A percentile compares a stretch with the other conserved stretches of the same genome.
These are phyloP conservation scores for Arthrobotrys megalospora DNA, from an alignment of 2,329 filamentous ascomycete species.

Conservation along the genomic window DNA sequence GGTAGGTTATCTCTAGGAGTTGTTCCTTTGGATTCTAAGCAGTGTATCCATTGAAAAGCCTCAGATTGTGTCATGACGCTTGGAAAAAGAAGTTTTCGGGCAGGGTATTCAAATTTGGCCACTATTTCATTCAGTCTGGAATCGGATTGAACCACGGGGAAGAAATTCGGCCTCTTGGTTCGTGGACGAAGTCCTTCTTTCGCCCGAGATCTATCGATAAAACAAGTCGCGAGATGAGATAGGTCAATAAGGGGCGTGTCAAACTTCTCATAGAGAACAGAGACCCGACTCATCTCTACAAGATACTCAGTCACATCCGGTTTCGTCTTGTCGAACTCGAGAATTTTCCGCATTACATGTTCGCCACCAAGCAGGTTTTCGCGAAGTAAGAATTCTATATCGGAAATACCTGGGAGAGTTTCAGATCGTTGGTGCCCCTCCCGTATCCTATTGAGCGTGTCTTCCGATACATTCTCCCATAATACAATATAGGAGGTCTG, in stretches of 20 bases:
- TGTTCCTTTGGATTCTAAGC: background rate
- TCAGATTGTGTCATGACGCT: conserved; percentile 6
- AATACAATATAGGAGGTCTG: background rate
- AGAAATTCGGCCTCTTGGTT: too few species aligned
- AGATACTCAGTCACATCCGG: background rate
- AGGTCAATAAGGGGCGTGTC: background rate
- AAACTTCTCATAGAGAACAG: background rate
- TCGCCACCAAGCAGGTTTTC: background rate
- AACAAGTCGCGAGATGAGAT: conserved; percentile 16
- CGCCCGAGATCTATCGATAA: background rate
- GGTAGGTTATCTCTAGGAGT: background rate
- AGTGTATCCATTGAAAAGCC: conserved; percentile 31
- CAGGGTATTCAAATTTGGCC: too few species aligned
- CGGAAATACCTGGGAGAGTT: background rate
- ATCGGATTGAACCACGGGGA: too few species aligned
- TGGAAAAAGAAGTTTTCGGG: background rate
- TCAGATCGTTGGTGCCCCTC: too few species aligned
- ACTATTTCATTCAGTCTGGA: background rate
- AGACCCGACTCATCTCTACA: background rate
- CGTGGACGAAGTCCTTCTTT: too few species aligned
- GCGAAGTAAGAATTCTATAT: background rate
- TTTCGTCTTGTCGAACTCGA: background rate
- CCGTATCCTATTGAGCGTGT: too few species aligned
- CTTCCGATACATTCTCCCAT: background rate
- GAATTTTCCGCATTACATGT: background rate